Percentiles rank a stretch among this genome's conserved stretches.
These are phyloP conservation scores for Tricholoma sp. DNA, from an alignment of 768 basidiomycete species.

Conservation along the genomic window DNA sequence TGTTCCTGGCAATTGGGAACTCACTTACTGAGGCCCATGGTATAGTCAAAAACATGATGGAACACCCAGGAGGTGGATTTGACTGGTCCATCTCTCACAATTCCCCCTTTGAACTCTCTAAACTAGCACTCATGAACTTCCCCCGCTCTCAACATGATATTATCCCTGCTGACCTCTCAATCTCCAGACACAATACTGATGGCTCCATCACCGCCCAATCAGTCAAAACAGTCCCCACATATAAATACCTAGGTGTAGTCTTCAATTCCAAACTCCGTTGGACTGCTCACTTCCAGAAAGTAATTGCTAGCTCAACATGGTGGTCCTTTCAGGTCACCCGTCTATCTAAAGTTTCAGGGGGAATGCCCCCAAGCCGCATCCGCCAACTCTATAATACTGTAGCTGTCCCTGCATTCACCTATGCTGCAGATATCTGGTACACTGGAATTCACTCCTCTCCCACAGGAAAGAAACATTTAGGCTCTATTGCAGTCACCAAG, in stretches of 20 bases:
- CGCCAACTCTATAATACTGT: neutral
- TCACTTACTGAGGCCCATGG: too few species aligned
- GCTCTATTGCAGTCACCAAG: neutral
- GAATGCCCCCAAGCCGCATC: neutral
- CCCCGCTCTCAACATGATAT: neutral
- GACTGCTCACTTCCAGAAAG: too few species aligned
- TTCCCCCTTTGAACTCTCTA: constrained; percentile 20
- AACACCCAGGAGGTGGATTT: neutral
- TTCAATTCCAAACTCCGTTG: too few species aligned
- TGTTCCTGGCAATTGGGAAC: too few species aligned
- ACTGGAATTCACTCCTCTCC: too few species aligned
- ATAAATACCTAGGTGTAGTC: too few species aligned
- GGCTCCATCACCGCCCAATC: too few species aligned
- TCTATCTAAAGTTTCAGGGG: neutral
- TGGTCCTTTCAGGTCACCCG: neutral
- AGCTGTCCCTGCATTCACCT: neutral
- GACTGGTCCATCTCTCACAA: constrained; percentile 24
- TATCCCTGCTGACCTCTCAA: too few species aligned
- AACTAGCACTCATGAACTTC: neutral
- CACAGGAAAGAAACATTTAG: too few species aligned
- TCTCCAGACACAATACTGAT: too few species aligned
- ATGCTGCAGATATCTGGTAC: neutral
- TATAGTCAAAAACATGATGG: constrained; percentile 21
- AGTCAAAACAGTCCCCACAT: too few species aligned
- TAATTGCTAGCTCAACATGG: too few species aligned